A percentile compares a stretch with the other conserved stretches of the same genome.
phyloP scores from a whole-genome alignment of 2,329 filamentous ascomycete genomes.

The Lasiodiplodia sp. region DNA sequence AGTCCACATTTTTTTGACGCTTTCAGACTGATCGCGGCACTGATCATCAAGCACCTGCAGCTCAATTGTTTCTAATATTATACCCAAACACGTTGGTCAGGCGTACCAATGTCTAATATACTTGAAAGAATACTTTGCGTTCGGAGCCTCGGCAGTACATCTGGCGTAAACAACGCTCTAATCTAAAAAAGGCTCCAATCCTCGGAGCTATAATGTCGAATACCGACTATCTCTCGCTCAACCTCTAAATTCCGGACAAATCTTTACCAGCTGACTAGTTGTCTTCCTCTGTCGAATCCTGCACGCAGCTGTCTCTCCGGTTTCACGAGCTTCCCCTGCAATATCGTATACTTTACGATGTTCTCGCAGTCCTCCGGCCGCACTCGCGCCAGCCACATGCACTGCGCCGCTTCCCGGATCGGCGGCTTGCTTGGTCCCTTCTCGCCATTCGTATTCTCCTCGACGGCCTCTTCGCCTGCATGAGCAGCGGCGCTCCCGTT shows the following conservation, averaged over 20 bases:
- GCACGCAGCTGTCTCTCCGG: conserved; percentile 83
- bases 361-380: conserved; percentile 91
- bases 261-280: conserved; percentile 82
- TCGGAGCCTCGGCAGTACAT: not conserved
- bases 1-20: too few species aligned
- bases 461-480: conserved; percentile 47
- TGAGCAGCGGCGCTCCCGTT: conserved; percentile 42
- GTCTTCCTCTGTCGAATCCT: conserved; percentile 84
- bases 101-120: not conserved
- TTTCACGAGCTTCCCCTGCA: conserved; percentile 95
- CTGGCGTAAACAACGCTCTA: not conserved
- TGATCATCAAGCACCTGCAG: not conserved
- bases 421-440: conserved; percentile 40
- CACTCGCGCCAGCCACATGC: conserved; percentile 90
- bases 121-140: not conserved
- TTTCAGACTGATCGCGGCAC: too few species aligned
- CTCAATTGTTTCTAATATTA: not conserved
- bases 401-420: conserved; percentile 71
- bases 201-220: conserved; percentile 1
- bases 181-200: conserved; percentile 1
- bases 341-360: conserved; percentile 83
- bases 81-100: not conserved
- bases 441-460: conserved; percentile 44
- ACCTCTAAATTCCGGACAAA: not conserved
- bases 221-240: not conserved